These are phyloP conservation scores for Ceratocystis cacaofunesta DNA, from an alignment of 2,329 filamentous ascomycete species.

Conservation along the genomic window DNA sequence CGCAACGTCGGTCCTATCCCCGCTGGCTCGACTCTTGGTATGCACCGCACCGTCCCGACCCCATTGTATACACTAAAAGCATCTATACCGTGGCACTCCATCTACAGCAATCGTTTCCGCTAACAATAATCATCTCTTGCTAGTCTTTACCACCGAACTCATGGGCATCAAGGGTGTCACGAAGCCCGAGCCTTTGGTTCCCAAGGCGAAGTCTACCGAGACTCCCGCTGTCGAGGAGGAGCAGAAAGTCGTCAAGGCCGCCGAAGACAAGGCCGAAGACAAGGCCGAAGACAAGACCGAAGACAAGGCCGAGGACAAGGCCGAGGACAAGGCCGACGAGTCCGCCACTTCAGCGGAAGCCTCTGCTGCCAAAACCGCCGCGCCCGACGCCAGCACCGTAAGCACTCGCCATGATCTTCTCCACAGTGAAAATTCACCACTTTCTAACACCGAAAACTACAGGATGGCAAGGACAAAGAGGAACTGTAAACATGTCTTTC, in stretches of 20 bases:
- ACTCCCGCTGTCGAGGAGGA: conserved; percentile 21
- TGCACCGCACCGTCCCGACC: conserved; percentile 20
- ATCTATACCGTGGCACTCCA: neutral
- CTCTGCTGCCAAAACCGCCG: neutral
- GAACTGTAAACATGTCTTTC: conserved; percentile 17
- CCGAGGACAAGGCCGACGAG: conserved; percentile 14
- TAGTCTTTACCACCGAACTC: conserved; percentile 84
- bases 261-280: conserved; percentile 24
- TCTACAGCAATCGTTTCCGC: neutral
- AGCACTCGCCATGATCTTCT: conserved; percentile 5
- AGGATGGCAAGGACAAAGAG: conserved; percentile 16
- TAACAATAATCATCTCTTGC: neutral
- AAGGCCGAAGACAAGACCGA: conserved; percentile 20
- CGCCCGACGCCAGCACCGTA: conserved; percentile 7
- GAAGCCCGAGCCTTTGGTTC: conserved; percentile 31
- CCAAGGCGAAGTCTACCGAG: conserved; percentile 26
- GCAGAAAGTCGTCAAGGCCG: conserved; percentile 26
- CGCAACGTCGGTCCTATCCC: conserved; percentile 69
- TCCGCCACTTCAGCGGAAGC: conserved; percentile 5
- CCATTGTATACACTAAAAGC: neutral
- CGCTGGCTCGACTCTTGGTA: conserved; percentile 60
- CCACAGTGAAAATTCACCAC: conserved; percentile 7
- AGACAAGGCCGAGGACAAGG: conserved; percentile 1
- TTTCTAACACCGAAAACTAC: conserved; percentile 4
- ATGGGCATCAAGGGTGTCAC: conserved; percentile 65